Percentiles rank a stretch among this genome's conserved stretches.
Conservation (phyloP, 352 stramenopile species). For the Globisporangium paddicum region DNA sequence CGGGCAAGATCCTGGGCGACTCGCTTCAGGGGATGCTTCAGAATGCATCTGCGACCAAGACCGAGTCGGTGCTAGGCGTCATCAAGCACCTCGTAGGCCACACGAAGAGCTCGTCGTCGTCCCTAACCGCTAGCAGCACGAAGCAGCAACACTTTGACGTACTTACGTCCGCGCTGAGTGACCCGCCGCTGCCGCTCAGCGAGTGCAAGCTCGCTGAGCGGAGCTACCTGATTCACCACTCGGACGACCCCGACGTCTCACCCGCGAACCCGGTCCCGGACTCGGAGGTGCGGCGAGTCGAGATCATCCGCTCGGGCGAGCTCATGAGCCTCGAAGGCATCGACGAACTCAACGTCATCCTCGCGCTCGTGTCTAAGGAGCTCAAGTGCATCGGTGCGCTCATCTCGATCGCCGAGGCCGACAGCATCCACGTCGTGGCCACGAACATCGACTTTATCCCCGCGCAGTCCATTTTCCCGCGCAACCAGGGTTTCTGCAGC, state of each 20-base stretch:
- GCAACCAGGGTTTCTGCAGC: constrained; percentile 17
- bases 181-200: neutral
- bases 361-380: constrained; percentile 10
- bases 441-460: constrained; percentile 13
- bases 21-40: constrained; percentile 17
- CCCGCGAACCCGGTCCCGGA: constrained; percentile 2
- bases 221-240: constrained; percentile 12
- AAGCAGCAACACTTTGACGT: constrained; percentile 9
- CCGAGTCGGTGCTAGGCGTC: constrained; percentile 21
- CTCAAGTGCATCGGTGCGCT: constrained; percentile 10
- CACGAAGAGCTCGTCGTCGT: neutral
- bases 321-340: neutral
- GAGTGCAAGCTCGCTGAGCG: constrained; percentile 10
- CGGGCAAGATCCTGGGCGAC: constrained; percentile 9
- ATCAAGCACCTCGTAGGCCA: constrained; percentile 23
- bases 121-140: constrained; percentile 1
- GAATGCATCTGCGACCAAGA: constrained; percentile 3
- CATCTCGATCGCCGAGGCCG: constrained; percentile 9
- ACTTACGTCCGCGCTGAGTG: neutral
- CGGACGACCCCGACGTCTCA: neutral
- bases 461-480: neutral
- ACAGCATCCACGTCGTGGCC: constrained; percentile 11
- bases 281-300: constrained; percentile 2
- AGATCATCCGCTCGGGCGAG: constrained; percentile 10
- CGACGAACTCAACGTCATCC: constrained; percentile 16